Base-by-base conservation (phyloP, 2,329 filamentous ascomycete genomes). In the Ploettnerulaceae sp. region DNA sequence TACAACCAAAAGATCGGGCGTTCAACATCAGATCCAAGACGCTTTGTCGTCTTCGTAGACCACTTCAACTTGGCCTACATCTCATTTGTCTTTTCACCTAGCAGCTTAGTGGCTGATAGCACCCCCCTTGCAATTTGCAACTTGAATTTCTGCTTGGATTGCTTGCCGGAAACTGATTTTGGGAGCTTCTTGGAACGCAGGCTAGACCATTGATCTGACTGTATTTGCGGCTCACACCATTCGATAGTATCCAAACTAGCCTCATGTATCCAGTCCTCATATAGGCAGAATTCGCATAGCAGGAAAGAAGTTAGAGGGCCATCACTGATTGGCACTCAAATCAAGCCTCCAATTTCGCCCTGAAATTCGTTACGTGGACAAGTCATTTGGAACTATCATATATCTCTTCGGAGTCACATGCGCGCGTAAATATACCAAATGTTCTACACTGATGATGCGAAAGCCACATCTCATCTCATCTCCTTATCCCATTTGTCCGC, bases 1-100 rank as follows among this genome's bases (percentile, higher is more conserved):
- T 86, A 84, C 75, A 81, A 87, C 88, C 86, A 87, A 86, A 85
- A 80, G 82, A 76, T 71, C 71, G 74, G 82, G 77, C 77, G 79
- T 83, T 86, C 82, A 86, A 87, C 82, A 77, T 72, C 69, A 78
- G 79, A 79, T 79, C 78, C 79, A 82, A 79, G 76, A 74, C 75
- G 74, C 72, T 73, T 72, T 66, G 67, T 72, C 72, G 69, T 77
- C 71, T 76, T 67, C 61, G 72, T 71, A 72, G 70, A 71, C 73
- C 73, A 80, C 71, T 76, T 85, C 80, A 85, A 85, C 81, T 73
- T 81, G 76, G 74, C 68, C 68, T 69, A 67, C 60, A 61, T 67
- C 66, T 66, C 64, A 61, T 64, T 66, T 63, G 34, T 61, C 55
- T 56, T 51, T 43, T 47, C 46, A 33, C 46, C 49, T 47, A 24